Conservation (phyloP, 2,329 filamentous ascomycete species). For the Aspergillus sp. region DNA sequence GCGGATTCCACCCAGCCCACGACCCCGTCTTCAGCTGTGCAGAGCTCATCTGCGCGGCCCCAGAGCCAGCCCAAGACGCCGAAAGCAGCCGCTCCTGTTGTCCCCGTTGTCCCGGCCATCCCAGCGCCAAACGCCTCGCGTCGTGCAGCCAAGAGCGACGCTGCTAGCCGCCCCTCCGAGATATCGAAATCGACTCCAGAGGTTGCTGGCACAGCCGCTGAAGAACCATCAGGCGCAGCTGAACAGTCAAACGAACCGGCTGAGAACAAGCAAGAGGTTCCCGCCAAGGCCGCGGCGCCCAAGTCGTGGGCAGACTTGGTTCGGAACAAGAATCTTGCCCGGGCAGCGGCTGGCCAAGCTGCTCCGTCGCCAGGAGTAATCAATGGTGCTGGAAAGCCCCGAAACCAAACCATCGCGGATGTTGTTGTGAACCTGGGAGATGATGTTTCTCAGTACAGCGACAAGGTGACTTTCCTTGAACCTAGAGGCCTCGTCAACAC, state of each 20-base stretch:
- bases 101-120: conserved; percentile 53
- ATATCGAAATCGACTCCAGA: conserved; percentile 31
- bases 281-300: conserved; percentile 46
- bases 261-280: conserved; percentile 26
- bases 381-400: conserved; percentile 46
- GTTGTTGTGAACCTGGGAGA: conserved; percentile 73
- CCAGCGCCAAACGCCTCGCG: conserved; percentile 38
- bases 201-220: conserved; percentile 7
- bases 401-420: conserved; percentile 68
- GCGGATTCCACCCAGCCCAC: conserved; percentile 55
- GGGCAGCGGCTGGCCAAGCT: conserved; percentile 28
- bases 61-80: conserved; percentile 35
- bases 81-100: conserved; percentile 38
- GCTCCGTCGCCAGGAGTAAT: conserved; percentile 24
- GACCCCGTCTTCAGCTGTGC: conserved; percentile 54
- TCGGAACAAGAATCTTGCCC: conserved; percentile 48
- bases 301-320: conserved; percentile 71
- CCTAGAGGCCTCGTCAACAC: conserved; percentile 93
- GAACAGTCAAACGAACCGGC: conserved; percentile 7
- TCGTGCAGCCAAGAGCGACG: conserved; percentile 37
- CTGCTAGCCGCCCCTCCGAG: conserved; percentile 32
- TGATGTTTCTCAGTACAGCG: conserved; percentile 53
- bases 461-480: conserved; percentile 79
- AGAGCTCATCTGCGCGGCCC: conserved; percentile 29
- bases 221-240: conserved; percentile 3